Evolutionary conservation across 1,139 yeast species (phyloP).

Genomic region (Suhomyces panamericanus): DNA sequence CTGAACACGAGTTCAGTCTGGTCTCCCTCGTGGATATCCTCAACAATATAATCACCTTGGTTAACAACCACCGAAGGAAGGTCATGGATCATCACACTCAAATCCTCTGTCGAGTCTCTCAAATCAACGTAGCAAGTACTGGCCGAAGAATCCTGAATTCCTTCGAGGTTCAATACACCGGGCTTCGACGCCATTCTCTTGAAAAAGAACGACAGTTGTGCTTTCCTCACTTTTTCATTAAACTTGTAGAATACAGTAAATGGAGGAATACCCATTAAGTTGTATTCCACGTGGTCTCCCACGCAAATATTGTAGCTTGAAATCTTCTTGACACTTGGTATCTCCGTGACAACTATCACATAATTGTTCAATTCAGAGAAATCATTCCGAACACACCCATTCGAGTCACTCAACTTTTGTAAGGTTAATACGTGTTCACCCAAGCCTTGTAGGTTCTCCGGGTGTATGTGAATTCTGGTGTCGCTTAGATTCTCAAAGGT

Average conservation of each 20-base stretch:
- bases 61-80: conserved; percentile 90
- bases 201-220: conserved; percentile 54
- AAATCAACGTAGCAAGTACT: conserved; percentile 67
- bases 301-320: conserved; percentile 68
- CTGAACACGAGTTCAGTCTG: conserved; percentile 69
- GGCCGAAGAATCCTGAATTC: conserved; percentile 75
- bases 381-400: conserved; percentile 62
- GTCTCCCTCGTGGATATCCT: conserved; percentile 89
- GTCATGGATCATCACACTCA: conserved; percentile 64
- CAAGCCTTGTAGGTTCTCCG: conserved; percentile 22
- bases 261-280: conserved; percentile 77
- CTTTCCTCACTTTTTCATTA: conserved; percentile 59
- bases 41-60: conserved; percentile 71
- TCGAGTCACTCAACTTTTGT: conserved; percentile 59
- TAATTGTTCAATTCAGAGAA: conserved; percentile 36
- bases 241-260: conserved; percentile 74
- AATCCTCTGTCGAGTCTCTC: conserved; percentile 41
- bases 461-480: conserved; percentile 18
- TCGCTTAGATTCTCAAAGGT: conserved; percentile 19
- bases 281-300: conserved; percentile 83
- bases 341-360: conserved; percentile 65
- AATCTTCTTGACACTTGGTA: conserved; percentile 56
- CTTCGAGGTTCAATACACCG: conserved; percentile 68
- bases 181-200: conserved; percentile 78
- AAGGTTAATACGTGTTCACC: conserved; percentile 63